Evolutionary conservation across 2,329 filamentous ascomycete genomes (phyloP).

Genomic region (Chrysosporium keratinophilum): DNA sequence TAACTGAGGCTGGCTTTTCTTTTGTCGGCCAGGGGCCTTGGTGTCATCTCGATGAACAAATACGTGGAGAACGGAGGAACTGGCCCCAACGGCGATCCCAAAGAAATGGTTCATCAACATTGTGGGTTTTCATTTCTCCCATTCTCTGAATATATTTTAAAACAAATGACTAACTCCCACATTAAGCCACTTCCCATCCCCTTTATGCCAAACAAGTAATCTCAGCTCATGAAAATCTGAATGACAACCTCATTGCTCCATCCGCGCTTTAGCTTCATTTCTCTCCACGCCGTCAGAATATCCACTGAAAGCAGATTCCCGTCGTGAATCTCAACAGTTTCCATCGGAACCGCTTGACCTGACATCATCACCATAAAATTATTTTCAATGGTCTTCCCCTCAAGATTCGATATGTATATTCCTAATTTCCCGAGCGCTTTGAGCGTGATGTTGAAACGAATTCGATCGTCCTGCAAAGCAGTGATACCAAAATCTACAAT

Average conservation of each 20-base stretch:
- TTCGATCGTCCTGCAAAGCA: slow-evolving; percentile 47
- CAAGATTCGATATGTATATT: slow-evolving; percentile 64
- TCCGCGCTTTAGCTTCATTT: slow-evolving; percentile 56
- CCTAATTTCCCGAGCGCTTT: slow-evolving; percentile 68
- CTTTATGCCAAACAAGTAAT: neutral
- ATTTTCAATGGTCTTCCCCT: slow-evolving; percentile 48
- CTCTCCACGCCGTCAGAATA: slow-evolving; percentile 63
- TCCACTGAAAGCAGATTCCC: slow-evolving; percentile 64
- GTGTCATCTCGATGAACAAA: too few relatives aligned
- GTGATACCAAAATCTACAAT: slow-evolving; percentile 54
- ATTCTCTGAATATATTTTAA: too few relatives aligned
- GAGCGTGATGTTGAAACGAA: slow-evolving; percentile 57
- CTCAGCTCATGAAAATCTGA: slow-evolving; percentile 45
- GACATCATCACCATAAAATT: slow-evolving; percentile 67
- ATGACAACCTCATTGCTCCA: slow-evolving; percentile 75
- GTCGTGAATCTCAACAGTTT: slow-evolving; percentile 44
- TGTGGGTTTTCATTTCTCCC: too few relatives aligned
- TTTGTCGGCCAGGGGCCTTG: too few relatives aligned
- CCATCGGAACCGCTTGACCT: slow-evolving; percentile 55
- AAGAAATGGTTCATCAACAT: too few relatives aligned
- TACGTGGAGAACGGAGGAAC: too few relatives aligned
- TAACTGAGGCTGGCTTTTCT: too few relatives aligned
- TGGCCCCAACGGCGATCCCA: too few relatives aligned
- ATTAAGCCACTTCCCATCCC: neutral
- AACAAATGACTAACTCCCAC: neutral